Evolutionary conservation across 176 grass and related monocot species (phyloP), one percentile per base, ranked within the genome.

Genomic region (Oryza coarctata): DNA sequence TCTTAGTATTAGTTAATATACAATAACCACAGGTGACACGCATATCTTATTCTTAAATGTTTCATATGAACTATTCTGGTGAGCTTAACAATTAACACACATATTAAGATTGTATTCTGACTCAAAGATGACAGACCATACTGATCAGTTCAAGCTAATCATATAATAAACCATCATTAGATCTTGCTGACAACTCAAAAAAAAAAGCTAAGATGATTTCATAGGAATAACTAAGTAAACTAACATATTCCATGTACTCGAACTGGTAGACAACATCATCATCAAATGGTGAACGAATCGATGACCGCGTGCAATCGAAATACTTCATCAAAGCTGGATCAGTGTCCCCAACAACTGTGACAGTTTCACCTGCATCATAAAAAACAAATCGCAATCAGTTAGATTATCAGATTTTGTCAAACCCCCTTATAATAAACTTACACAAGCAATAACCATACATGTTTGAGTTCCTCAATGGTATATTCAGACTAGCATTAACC

Each of bases 191-290:
- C 1, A 80, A 89, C 0, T 68, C 7, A 63, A 60, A 55, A n/a
- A 64, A 39, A 85, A 45, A 77, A 22, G 65, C 18, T 15, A 58
- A 76, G 40, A 27, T 38, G 22, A 29, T 67, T 43, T 33, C 11
- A 35, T 65, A 67, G 81, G 72, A 68, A 63, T 60, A 88, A 87
- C 90, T 60, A 60, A 60, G 55, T 25, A 11, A 60, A 60, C 55
- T 41, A 75, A 99, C 96, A 88, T 99, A 99, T 99, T 99, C 96
- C 93, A 99, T 99, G 64, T 92, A 93, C 81, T 99, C 96, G 22
- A 95, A 99, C 65, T 99, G 96, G 86, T 92, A 99, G 39, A 99
- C 93, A 41, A 99, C 96, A 72, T 99, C 92, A 30, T 91, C 87
- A 50, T 98, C 96, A 86, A 98, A 98, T 12, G 93, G 80, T 77